Conservation (phyloP, 805 yeast genomes). For the Blastobotrys attinorum region DNA sequence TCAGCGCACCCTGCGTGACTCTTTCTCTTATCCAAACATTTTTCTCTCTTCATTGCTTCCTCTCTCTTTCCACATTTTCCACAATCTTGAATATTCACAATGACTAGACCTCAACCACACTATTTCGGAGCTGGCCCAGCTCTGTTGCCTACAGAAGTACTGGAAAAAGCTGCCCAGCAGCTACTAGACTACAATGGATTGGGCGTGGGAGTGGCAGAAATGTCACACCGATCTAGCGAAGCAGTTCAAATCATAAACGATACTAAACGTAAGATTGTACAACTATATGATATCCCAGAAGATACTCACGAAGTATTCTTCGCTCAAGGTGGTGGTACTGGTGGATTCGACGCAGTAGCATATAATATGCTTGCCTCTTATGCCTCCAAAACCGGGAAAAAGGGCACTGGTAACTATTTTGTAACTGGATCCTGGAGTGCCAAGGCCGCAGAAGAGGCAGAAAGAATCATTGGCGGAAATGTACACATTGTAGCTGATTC, state of each 20-base stretch:
- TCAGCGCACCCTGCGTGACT: no score
- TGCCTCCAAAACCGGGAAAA: slow-evolving; percentile 62
- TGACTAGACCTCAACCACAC: slow-evolving; percentile 9
- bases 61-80: no score
- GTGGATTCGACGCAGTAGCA: slow-evolving; percentile 84
- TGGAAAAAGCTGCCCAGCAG: slow-evolving; percentile 83
- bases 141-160: slow-evolving; percentile 69
- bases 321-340: slow-evolving; percentile 97
- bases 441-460: slow-evolving; percentile 81
- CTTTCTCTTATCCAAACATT: no score
- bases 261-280: slow-evolving; percentile 58
- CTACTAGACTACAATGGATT: slow-evolving; percentile 58
- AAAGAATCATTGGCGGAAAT: slow-evolving; percentile 70
- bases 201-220: slow-evolving; percentile 90
- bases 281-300: slow-evolving; percentile 61
- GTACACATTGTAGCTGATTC: slow-evolving; percentile 63
- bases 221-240: slow-evolving; percentile 86
- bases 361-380: slow-evolving; percentile 72
- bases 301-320: slow-evolving; percentile 92
- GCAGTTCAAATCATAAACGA: slow-evolving; percentile 71
- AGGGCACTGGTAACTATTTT: slow-evolving; percentile 77
- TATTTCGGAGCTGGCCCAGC: slow-evolving; percentile 99
- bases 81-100: no score
- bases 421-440: slow-evolving; percentile 93
- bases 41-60: no score